These are phyloP conservation scores for Eremothecium gossypii DNA, from an alignment of 1,139 yeast genomes.

Conservation along the genomic window DNA sequence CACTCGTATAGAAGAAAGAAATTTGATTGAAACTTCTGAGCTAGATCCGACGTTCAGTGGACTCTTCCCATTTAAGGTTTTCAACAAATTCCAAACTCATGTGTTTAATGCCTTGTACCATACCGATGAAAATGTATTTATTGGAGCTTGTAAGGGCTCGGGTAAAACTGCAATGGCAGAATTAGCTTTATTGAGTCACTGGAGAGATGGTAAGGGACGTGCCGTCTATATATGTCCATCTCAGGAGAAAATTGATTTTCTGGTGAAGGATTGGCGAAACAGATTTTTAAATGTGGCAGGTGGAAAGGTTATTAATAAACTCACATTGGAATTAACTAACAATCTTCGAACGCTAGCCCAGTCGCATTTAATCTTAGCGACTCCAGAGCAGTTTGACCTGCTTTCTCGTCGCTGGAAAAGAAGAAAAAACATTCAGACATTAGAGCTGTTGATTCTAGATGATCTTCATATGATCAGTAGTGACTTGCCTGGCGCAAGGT, in stretches of 20 bases:
- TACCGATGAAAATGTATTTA: slow-evolving; percentile 48
- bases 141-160: slow-evolving; percentile 67
- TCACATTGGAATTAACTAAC: slow-evolving; percentile 51
- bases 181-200: slow-evolving; percentile 59
- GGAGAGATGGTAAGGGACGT: slow-evolving; percentile 56
- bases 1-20: slow-evolving; percentile 42
- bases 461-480: slow-evolving; percentile 66
- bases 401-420: slow-evolving; percentile 78
- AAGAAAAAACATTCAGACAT: slow-evolving; percentile 55
- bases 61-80: slow-evolving; percentile 40
- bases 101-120: slow-evolving; percentile 52
- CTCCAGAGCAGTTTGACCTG: slow-evolving; percentile 69
- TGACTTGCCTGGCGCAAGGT: slow-evolving; percentile 44
- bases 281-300: slow-evolving; percentile 38
- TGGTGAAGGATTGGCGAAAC: slow-evolving; percentile 43
- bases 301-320: slow-evolving; percentile 43
- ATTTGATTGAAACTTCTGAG: slow-evolving; percentile 40
- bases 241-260: slow-evolving; percentile 43
- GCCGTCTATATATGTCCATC: slow-evolving; percentile 60
- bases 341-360: slow-evolving; percentile 49
- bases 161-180: slow-evolving; percentile 72
- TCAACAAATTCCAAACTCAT: slow-evolving; percentile 71
- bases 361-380: slow-evolving; percentile 62
- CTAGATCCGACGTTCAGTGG: slow-evolving; percentile 37
- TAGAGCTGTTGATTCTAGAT: slow-evolving; percentile 64